Conservation (phyloP, 768 basidiomycete genomes). For the Gymnopilus dilepis region DNA sequence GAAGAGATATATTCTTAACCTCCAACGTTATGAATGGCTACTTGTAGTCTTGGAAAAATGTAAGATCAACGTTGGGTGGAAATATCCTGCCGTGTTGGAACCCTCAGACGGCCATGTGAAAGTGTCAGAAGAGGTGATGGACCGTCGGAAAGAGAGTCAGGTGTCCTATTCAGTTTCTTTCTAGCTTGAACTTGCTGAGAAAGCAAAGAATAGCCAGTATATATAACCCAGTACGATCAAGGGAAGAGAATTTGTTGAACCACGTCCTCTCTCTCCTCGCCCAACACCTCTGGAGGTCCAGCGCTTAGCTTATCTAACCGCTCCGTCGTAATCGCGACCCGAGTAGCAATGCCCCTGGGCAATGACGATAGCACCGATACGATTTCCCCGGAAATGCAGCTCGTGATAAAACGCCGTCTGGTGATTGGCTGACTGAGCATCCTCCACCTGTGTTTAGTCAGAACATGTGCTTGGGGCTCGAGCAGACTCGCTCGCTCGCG, state of each 20-base stretch:
- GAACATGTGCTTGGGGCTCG: constrained; percentile 9
- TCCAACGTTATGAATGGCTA: background rate
- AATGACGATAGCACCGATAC: constrained; percentile 19
- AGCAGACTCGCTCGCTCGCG: constrained; percentile 3
- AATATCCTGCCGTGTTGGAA: background rate
- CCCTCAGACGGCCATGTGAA: constrained; percentile 3
- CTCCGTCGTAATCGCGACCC: constrained; percentile 13
- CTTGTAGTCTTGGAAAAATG: background rate
- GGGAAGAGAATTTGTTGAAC: background rate
- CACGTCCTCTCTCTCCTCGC: background rate
- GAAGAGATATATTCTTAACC: too few relatives aligned
- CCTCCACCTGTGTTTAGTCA: constrained; percentile 16
- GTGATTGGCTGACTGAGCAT: constrained; percentile 15
- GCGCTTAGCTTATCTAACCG: constrained; percentile 7
- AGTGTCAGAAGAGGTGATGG: constrained; percentile 7
- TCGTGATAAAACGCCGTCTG: constrained; percentile 13
- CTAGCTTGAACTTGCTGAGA: constrained; percentile 3
- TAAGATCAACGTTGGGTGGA: background rate
- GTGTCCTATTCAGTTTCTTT: constrained; percentile 8
- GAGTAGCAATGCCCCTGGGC: constrained; percentile 7
- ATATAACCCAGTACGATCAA: constrained; percentile 8
- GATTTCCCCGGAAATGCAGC: constrained; percentile 17
- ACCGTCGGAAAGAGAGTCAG: constrained; percentile 1
- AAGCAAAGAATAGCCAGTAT: constrained; percentile 7
- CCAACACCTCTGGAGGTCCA: background rate